Evolutionary conservation across 2,329 filamentous ascomycete genomes (phyloP), one percentile per base, ranked within the genome.

Genomic region (Elsinoe arachidis): DNA sequence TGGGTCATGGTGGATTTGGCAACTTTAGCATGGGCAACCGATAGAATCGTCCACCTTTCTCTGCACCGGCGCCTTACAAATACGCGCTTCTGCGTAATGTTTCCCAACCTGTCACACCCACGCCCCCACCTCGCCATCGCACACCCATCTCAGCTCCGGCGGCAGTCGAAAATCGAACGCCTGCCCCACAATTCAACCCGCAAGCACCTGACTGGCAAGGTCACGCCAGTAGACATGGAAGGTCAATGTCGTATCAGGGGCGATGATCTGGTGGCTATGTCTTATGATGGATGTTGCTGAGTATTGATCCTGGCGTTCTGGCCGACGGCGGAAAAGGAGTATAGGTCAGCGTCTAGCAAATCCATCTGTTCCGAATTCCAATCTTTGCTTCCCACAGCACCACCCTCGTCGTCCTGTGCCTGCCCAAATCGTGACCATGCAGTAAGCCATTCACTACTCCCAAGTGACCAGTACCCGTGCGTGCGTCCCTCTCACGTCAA

Each of bases 401-500:
- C n/a, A n/a, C n/a, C n/a, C n/a, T n/a, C n/a, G n/a, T n/a, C 38
- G 2, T 41, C 14, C 38, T 41, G 38, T 15, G 38, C 7, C 26
- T 30, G 26, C 7, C 9, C 26, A 7, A 30, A 9, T 30, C 26
- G 26, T 30, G 26, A 30, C 26, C 26, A 30, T 30, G 26, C 26
- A 5, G 9, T 30, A 30, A 5, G 5, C 26, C 2, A 30, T n/a
- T n/a, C 37, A n/a, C 14, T 14, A 3, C 11, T 39, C 10, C 15
- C 37, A 17, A 39, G 5, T 6, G 37, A 19, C 19, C n/a, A 7
- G 10, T 11, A 23, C 7, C 21, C 39, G 3, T 5, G 39, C 17
- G 5, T 43, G 39, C 21, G 3, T 1, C 21, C 9, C 2, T 7
- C 19, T 46, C 26, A 54, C 12, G 85, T 82, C 17, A 85, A 69